phyloP scores from a whole-genome alignment of 768 basidiomycete species.

The Gymnopilus dilepis region DNA sequence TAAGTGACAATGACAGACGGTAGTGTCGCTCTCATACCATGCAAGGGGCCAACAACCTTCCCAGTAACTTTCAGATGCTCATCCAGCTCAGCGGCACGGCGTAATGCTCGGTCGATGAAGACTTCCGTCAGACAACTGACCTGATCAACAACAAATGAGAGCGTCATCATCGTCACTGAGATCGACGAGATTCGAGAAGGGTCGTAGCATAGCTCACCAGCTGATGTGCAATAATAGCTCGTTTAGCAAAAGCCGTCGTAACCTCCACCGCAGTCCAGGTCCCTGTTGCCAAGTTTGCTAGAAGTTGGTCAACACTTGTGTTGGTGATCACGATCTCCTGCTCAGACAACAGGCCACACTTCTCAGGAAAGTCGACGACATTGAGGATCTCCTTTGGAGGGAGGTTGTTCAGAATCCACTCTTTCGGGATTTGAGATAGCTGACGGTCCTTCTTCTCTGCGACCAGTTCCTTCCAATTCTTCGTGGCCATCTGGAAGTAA shows the following conservation, averaged over 20 bases:
- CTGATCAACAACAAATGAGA: constrained; percentile 37
- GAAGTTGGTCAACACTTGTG: constrained; percentile 46
- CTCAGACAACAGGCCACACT: constrained; percentile 59
- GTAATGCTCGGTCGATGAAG: constrained; percentile 75
- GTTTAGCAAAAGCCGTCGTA: constrained; percentile 74
- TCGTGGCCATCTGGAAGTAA: constrained; percentile 26
- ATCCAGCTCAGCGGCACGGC: constrained; percentile 70
- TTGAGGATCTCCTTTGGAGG: constrained; percentile 55
- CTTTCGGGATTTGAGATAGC: constrained; percentile 59
- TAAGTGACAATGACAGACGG: not conserved
- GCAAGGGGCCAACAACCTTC: constrained; percentile 69
- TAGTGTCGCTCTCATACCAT: constrained; percentile 44
- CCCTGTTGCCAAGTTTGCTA: constrained; percentile 56
- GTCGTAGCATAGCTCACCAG: constrained; percentile 61
- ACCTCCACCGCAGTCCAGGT: constrained; percentile 72
- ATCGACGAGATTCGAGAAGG: not conserved
- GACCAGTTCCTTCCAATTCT: constrained; percentile 56
- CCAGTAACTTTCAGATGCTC: constrained; percentile 63
- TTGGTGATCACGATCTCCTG: constrained; percentile 56
- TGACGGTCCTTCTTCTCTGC: constrained; percentile 61
- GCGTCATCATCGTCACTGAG: too few relatives aligned
- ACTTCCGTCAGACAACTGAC: constrained; percentile 85
- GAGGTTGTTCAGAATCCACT: constrained; percentile 58
- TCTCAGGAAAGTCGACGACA: constrained; percentile 58
- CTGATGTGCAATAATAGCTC: constrained; percentile 82